Base-by-base conservation (phyloP, 371 early-diverging fungal species). In the Mortierella polycephala region DNA sequence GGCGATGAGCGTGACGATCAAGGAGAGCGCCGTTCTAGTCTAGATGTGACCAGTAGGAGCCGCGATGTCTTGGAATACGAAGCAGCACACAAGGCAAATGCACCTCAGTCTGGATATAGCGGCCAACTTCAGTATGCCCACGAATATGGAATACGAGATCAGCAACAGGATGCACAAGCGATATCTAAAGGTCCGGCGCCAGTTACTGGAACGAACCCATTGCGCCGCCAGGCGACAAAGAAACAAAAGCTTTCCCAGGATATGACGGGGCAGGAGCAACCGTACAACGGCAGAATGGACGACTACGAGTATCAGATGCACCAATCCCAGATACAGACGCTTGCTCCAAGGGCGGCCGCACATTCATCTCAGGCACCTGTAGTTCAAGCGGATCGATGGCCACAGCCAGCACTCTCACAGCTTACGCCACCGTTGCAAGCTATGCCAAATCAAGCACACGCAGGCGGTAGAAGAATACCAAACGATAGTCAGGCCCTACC, bases 191-290 rank as follows among this genome's bases (percentile, higher is more conserved):
- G 6, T 5, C 37, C 62, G 20, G 21, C 56, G 3, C 30, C 62
- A n/a, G 37, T 23, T n/a, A 6, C 58, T 30, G 64, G 51, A 16
- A 14, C 60, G 1, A 50, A 52, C 14, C 16, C 47, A 20, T 11
- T 37, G 14, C 65, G 62, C 10, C 75, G 59, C 23, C 75, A 75
- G 30, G 44, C 41, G 10, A 18, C 66, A 8, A 75, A 75, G 62
- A 75, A 58, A 23, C 71, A 64, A 21, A 69, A 66, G 60, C 62
- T 66, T 9, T 57, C 63, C 0, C 75, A 75, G 63, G 75, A 75
- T 7, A 18, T 50, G 8, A 39, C 40, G 10, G 64, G 51, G 7
- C 54, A 55, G 45, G 75, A 70, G 5, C 54, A 41, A 1, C 51
- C 49, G 1, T 55, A 37, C 12, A 18, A 5, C 18, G 40, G 16